These are phyloP conservation scores for Tirmania nivea DNA, from an alignment of 495 filamentous ascomycete species.

Conservation along the genomic window DNA sequence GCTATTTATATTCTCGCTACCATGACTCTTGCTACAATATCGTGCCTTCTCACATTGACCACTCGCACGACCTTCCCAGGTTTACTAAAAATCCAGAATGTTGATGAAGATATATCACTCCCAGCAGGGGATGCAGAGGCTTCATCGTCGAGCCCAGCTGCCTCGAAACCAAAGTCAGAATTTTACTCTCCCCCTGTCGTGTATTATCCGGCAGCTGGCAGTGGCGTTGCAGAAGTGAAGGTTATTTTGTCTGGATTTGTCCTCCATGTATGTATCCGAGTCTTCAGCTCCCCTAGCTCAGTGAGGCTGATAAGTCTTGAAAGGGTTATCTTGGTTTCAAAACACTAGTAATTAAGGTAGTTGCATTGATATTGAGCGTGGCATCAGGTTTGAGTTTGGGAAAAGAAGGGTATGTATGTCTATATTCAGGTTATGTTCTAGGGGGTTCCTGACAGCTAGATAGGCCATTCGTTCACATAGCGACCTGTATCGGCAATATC, in stretches of 20 bases:
- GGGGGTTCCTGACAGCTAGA: neutral
- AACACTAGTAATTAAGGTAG: constrained; percentile 70
- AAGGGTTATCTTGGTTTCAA: constrained; percentile 63
- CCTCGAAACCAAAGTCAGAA: constrained; percentile 1
- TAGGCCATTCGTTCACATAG: constrained; percentile 87
- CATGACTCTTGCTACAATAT: constrained; percentile 45
- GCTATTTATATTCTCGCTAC: constrained; percentile 47
- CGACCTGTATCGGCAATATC: constrained; percentile 88
- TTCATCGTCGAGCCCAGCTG: constrained; percentile 9
- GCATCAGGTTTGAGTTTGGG: constrained; percentile 81
- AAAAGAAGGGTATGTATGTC: constrained; percentile 42
- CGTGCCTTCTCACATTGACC: constrained; percentile 60
- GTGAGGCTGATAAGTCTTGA: constrained; percentile 2
- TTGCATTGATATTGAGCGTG: constrained; percentile 68
- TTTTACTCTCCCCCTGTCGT: constrained; percentile 45
- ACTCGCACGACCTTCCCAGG: constrained; percentile 87
- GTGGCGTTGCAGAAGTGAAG: constrained; percentile 90
- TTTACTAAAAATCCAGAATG: constrained; percentile 57
- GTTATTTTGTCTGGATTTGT: constrained; percentile 96
- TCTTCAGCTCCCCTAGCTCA: neutral
- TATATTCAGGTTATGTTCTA: neutral
- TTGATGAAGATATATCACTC: constrained; percentile 55
- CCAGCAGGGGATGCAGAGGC: constrained; percentile 1
- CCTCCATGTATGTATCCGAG: constrained; percentile 37
- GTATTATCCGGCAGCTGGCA: constrained; percentile 90